Evolutionary conservation across 352 stramenopile species (phyloP).

Genomic region (Globisporangium alternatum): DNA sequence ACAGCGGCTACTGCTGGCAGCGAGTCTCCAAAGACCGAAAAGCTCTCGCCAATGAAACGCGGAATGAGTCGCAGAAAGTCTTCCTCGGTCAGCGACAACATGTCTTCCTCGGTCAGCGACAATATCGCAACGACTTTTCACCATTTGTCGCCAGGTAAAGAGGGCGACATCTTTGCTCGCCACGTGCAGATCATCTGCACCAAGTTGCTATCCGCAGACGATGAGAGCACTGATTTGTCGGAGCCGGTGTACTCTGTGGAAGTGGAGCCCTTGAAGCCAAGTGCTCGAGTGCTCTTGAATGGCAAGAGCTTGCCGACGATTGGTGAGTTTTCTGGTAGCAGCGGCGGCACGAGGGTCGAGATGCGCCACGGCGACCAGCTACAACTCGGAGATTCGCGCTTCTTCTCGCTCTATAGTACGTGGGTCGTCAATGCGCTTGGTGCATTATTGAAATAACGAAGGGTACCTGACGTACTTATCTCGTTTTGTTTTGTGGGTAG

Average conservation of each 20-base stretch:
- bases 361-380: slow-evolving; percentile 52
- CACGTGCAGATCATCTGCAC: slow-evolving; percentile 33
- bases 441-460: too few species aligned
- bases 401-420: slow-evolving; percentile 50
- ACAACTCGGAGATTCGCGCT: slow-evolving; percentile 33
- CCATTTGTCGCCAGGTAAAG: slow-evolving; percentile 20
- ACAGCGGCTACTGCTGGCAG: neutral
- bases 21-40: neutral
- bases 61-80: neutral
- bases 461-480: neutral
- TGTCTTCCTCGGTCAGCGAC: neutral
- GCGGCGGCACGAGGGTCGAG: slow-evolving; percentile 5
- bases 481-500: neutral
- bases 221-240: neutral
- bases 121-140: slow-evolving; percentile 15
- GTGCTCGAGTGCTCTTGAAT: slow-evolving; percentile 41
- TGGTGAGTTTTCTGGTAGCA: slow-evolving; percentile 2
- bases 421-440: neutral
- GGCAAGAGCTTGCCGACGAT: slow-evolving; percentile 21
- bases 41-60: neutral
- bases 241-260: slow-evolving; percentile 19
- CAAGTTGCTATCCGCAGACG: neutral
- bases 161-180: slow-evolving; percentile 23
- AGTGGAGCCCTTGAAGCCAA: slow-evolving; percentile 32
- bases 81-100: neutral